Evolutionary conservation across 1,139 yeast genomes (phyloP).

Genomic region (Taphrina confusa): DNA sequence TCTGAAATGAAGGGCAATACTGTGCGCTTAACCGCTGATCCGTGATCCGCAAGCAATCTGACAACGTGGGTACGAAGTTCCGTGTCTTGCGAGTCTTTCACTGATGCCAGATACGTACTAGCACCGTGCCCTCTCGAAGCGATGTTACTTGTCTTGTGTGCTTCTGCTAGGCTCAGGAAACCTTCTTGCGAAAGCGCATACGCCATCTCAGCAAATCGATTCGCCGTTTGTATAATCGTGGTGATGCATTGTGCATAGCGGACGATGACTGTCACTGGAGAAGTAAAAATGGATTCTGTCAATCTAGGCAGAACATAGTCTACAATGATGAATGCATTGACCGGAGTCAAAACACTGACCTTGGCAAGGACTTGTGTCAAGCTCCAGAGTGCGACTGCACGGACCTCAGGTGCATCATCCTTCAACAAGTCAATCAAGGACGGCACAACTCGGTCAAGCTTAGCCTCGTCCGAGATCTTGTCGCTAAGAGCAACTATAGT

Average conservation of each 20-base stretch:
- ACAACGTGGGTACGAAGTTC: conserved; percentile 68
- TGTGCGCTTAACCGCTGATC: conserved; percentile 66
- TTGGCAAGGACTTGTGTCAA: conserved; percentile 52
- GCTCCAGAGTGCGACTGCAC: conserved; percentile 50
- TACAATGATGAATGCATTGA: conserved; percentile 26
- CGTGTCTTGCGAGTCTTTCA: conserved; percentile 45
- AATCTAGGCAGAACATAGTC: conserved; percentile 59
- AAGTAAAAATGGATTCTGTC: conserved; percentile 49
- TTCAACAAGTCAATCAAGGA: conserved; percentile 63
- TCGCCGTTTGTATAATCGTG: conserved; percentile 62
- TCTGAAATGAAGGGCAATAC: conserved; percentile 69
- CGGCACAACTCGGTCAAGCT: conserved; percentile 82
- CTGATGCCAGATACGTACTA: conserved; percentile 44
- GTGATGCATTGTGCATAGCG: conserved; percentile 76
- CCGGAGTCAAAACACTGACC: conserved; percentile 13
- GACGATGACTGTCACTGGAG: conserved; percentile 57
- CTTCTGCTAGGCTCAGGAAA: conserved; percentile 43
- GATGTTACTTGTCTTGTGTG: conserved; percentile 51
- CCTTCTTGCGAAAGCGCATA: conserved; percentile 56
- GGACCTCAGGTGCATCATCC: conserved; percentile 60
- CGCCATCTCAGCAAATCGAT: conserved; percentile 67
- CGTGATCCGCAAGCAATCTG: conserved; percentile 66
- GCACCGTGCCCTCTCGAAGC: conserved; percentile 48
- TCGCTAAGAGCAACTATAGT: conserved; percentile 75
- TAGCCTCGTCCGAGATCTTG: conserved; percentile 74